A percentile compares a stretch with the other conserved stretches of the same genome.
These are phyloP conservation scores for Pseudomicrostroma phylloplanum DNA, from an alignment of 1,284 basidiomycete genomes.

Conservation along the genomic window DNA sequence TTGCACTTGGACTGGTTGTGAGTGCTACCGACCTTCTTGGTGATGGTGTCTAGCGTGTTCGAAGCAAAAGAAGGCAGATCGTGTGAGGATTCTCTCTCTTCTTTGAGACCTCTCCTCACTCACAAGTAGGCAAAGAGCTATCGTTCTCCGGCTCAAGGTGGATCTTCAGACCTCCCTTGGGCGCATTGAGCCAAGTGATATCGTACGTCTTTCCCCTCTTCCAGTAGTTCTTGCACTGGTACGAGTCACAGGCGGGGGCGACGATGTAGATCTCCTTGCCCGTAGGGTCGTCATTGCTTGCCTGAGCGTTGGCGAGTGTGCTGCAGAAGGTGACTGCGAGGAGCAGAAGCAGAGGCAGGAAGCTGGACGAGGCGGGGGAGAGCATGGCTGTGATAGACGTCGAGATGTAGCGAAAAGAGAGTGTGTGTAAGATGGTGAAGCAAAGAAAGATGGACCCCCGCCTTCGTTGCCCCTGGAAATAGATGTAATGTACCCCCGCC, in stretches of 20 bases:
- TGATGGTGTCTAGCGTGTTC: constrained; percentile 21
- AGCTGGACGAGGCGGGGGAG: too few species aligned
- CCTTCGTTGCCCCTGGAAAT: too few species aligned
- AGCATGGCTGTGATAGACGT: too few species aligned
- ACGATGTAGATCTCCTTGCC: constrained; percentile 28
- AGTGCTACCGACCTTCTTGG: constrained; percentile 17
- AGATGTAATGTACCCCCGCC: too few species aligned
- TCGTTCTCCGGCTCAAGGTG: constrained; percentile 19
- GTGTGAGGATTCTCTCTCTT: background rate
- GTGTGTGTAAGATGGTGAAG: too few species aligned
- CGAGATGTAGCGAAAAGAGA: too few species aligned
- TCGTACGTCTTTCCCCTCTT: constrained; percentile 10
- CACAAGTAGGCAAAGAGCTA: constrained; percentile 2
- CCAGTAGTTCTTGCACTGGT: constrained; percentile 23
- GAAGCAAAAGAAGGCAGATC: background rate
- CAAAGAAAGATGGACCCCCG: too few species aligned
- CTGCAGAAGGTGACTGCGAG: too few species aligned
- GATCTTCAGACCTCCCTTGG: constrained; percentile 20
- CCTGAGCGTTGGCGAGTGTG: too few species aligned
- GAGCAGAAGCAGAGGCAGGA: too few species aligned
- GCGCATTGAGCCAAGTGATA: constrained; percentile 28
- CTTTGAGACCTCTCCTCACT: background rate
- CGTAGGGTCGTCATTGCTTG: constrained; percentile 17
- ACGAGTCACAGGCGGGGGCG: constrained; percentile 21
- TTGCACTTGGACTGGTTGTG: constrained; percentile 18